Conservation (phyloP, 139 green algal species). For the Chlorella vulgaris region DNA sequence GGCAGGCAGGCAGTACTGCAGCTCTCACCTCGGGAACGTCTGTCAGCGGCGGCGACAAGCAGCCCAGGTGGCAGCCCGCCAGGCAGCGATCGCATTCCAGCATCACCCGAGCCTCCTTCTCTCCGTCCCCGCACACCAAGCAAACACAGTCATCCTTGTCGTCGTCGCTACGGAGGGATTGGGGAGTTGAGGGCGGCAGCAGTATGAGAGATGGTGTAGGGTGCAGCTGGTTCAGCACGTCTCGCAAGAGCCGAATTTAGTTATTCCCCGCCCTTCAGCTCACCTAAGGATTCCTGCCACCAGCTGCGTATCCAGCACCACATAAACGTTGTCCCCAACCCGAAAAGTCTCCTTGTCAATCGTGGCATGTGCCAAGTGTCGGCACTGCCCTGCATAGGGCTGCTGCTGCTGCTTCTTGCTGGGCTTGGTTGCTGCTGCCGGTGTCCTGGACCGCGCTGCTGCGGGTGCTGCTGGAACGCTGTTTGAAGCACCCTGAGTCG, state of each 20-base stretch:
- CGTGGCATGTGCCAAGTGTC: not conserved
- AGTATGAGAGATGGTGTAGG: not conserved
- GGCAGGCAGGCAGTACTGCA: no score
- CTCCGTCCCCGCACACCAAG: slow-evolving; percentile 25
- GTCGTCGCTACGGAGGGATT: slow-evolving; percentile 6
- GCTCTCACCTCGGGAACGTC: slow-evolving; percentile 72
- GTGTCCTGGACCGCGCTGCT: not conserved
- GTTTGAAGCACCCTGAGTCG: not conserved
- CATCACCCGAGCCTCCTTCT: slow-evolving; percentile 52
- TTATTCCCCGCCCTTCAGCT: not conserved
- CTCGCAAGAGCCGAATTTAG: not conserved
- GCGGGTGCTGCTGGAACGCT: not conserved
- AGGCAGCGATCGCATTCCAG: slow-evolving; percentile 92
- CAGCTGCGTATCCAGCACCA: slow-evolving; percentile 32
- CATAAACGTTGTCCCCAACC: slow-evolving; percentile 46
- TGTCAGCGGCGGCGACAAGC: slow-evolving; percentile 76
- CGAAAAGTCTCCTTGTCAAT: slow-evolving; percentile 28
- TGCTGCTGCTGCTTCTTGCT: not conserved
- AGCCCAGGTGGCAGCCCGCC: slow-evolving; percentile 85
- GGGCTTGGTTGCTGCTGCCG: not conserved
- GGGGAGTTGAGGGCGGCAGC: not conserved
- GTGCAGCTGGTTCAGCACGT: not conserved
- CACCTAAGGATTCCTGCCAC: slow-evolving; percentile 10
- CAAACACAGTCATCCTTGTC: slow-evolving; percentile 32
- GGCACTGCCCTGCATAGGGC: no score